Conservation (phyloP, 768 basidiomycete species). For the Lactifluus pinguis region DNA sequence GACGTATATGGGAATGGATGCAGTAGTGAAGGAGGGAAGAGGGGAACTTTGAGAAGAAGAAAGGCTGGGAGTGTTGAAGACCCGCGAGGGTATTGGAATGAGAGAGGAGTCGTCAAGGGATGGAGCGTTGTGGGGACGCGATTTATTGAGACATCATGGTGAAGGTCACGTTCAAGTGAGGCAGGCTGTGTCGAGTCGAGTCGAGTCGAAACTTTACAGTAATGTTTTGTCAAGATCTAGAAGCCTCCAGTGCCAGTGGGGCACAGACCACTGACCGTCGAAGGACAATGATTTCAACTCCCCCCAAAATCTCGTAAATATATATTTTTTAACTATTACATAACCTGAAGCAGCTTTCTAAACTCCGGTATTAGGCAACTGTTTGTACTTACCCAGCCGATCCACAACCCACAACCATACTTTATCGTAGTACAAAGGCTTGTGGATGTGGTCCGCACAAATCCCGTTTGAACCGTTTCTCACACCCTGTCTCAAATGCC, state of each 20-base stretch:
- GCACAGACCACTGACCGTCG: neutral
- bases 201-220: conserved; percentile 1
- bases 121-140: conserved; percentile 16
- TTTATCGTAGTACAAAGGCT: too few species aligned
- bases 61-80: conserved; percentile 16
- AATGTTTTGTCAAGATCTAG: neutral
- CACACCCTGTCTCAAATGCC: too few species aligned
- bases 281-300: neutral
- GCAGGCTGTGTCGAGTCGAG: conserved; percentile 10
- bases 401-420: too few species aligned
- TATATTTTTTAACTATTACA: neutral
- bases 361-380: neutral
- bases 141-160: conserved; percentile 33
- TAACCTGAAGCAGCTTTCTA: neutral
- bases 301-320: neutral
- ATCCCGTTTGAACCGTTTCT: neutral
- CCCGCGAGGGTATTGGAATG: conserved; percentile 14
- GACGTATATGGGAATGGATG: conserved; percentile 17
- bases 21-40: conserved; percentile 21
- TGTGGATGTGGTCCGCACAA: neutral
- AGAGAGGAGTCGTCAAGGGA: conserved; percentile 17
- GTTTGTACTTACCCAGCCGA: too few species aligned
- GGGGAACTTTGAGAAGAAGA: conserved; percentile 17
- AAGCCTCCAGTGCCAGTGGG: neutral
- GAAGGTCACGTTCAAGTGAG: conserved; percentile 24